These are phyloP conservation scores for Luzula sylvatica DNA, from an alignment of 176 grass and related monocot genomes.

Conservation along the genomic window DNA sequence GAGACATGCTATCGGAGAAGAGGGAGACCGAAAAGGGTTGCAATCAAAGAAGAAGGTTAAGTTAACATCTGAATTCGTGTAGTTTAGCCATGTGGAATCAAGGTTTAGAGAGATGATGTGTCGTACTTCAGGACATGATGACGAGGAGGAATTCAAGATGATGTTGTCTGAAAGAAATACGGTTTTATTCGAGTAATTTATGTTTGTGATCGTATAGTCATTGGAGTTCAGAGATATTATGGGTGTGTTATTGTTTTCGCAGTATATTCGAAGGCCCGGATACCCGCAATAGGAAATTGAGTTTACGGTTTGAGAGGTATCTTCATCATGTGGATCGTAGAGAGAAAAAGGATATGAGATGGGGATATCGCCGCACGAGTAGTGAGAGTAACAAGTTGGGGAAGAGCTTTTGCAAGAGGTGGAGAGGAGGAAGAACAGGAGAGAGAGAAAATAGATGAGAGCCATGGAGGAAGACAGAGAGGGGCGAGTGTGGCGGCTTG, in stretches of 20 bases:
- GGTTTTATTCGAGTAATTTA: conserved; percentile 25
- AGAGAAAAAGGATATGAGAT: too few relatives aligned
- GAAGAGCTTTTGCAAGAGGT: too few relatives aligned
- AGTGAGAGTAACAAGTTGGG: neutral
- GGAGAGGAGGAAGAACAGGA: too few relatives aligned
- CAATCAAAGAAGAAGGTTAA: conserved; percentile 38
- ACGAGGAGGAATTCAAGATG: neutral
- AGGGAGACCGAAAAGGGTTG: neutral
- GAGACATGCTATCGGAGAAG: neutral
- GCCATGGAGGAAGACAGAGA: too few relatives aligned
- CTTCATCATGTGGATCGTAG: too few relatives aligned
- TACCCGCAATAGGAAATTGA: conserved; percentile 30
- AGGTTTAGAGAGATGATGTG: conserved; percentile 17
- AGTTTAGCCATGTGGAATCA: conserved; percentile 11
- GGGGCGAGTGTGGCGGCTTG: too few relatives aligned
- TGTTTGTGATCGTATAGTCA: conserved; percentile 18
- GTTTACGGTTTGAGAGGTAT: too few relatives aligned
- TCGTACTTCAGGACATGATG: conserved; percentile 21
- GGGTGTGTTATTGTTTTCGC: neutral
- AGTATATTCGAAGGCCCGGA: conserved; percentile 26
- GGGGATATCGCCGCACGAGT: neutral
- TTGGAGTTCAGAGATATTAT: neutral
- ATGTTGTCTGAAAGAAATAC: conserved; percentile 16
- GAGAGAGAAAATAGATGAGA: too few relatives aligned
- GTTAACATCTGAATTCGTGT: conserved; percentile 3